phyloP scores from a whole-genome alignment of 257 asterid species.

The Ehretia macrophylla region DNA sequence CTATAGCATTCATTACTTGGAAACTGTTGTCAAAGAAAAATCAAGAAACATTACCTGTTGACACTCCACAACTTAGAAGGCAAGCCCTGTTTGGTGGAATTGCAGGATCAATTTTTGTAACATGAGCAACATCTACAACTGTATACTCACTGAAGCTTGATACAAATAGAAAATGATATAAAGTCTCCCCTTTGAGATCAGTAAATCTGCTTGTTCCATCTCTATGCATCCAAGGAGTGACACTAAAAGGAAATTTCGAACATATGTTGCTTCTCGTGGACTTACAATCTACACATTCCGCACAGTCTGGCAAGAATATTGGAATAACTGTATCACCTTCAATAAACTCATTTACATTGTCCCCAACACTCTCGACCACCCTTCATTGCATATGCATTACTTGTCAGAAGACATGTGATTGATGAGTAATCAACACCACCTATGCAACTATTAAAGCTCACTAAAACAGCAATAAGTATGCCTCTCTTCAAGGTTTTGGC shows the following conservation, averaged over 20 bases:
- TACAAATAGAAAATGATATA: slow-evolving; percentile 57
- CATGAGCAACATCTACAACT: slow-evolving; percentile 49
- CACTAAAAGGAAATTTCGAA: slow-evolving; percentile 50
- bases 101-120: slow-evolving; percentile 47
- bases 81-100: slow-evolving; percentile 80
- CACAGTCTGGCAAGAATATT: slow-evolving; percentile 64
- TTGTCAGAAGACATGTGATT: slow-evolving; percentile 7
- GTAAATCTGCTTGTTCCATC: slow-evolving; percentile 80
- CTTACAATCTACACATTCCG: slow-evolving; percentile 65
- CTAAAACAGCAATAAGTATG: neutral
- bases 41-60: slow-evolving; percentile 51
- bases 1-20: too few relatives aligned
- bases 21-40: neutral
- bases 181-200: slow-evolving; percentile 60
- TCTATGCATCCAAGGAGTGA: slow-evolving; percentile 49
- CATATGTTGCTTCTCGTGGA: slow-evolving; percentile 84
- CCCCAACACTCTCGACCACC: slow-evolving; percentile 82
- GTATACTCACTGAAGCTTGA: slow-evolving; percentile 88
- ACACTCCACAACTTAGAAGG: slow-evolving; percentile 89
- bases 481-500: too few relatives aligned
- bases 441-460: neutral
- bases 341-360: slow-evolving; percentile 43
- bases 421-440: neutral
- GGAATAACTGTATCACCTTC: slow-evolving; percentile 82
- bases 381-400: slow-evolving; percentile 27